Conservation (phyloP, 208 protist genomes). For the Lotmaria passim region DNA sequence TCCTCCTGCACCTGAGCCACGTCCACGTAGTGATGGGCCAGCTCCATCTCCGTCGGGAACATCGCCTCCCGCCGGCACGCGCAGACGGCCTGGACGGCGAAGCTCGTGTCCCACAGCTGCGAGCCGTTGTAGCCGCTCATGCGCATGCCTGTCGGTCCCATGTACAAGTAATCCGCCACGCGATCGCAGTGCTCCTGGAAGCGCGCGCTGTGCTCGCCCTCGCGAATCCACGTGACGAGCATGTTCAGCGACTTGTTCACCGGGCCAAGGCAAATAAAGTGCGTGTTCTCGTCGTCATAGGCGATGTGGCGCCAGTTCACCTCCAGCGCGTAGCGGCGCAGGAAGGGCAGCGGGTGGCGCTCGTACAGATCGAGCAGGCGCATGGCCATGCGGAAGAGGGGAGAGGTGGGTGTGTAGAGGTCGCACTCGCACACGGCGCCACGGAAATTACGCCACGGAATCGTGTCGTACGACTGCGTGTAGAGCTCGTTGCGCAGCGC, state of each 20-base stretch:
- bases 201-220: conserved; percentile 83
- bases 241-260: conserved; percentile 97
- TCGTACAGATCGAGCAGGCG: conserved; percentile 77
- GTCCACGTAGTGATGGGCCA: conserved; percentile 94
- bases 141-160: conserved; percentile 94
- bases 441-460: conserved; percentile 86
- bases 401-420: conserved; percentile 91
- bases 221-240: conserved; percentile 92
- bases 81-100: conserved; percentile 95
- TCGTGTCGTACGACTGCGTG: conserved; percentile 70
- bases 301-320: conserved; percentile 90
- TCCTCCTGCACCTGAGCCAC: conserved; percentile 92
- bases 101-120: conserved; percentile 98
- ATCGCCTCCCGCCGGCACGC: conserved; percentile 77
- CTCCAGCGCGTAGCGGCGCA: conserved; percentile 88
- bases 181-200: conserved; percentile 90
- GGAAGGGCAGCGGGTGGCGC: conserved; percentile 46
- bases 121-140: conserved; percentile 99
- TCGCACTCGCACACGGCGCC: conserved; percentile 78
- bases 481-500: conserved; percentile 93
- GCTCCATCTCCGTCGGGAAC: conserved; percentile 65
- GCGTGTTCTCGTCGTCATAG: conserved; percentile 96
- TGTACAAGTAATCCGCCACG: conserved; percentile 97
- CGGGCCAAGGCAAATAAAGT: conserved; percentile 97
- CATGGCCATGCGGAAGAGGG: conserved; percentile 62